A percentile compares a stretch with the other conserved stretches of the same genome.
phyloP scores from a whole-genome alignment of 352 stramenopile genomes.

The Lagenidium sp. region DNA sequence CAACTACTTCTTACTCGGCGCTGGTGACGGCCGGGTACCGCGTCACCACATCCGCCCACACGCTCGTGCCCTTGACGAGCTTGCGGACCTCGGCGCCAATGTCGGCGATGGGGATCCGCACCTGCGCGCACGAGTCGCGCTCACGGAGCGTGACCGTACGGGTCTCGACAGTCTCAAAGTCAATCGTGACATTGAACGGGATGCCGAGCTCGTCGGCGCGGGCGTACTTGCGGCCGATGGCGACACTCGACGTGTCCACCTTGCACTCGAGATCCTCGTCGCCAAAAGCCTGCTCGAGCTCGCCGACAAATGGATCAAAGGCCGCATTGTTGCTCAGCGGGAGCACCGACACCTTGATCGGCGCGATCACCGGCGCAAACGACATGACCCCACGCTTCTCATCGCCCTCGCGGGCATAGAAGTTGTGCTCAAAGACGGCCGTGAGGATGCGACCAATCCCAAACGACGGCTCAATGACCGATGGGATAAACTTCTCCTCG shows the following conservation, averaged over 20 bases:
- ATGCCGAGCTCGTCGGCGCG: constrained; percentile 97
- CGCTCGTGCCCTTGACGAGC: constrained; percentile 76
- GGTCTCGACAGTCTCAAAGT: constrained; percentile 94
- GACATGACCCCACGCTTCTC: constrained; percentile 97
- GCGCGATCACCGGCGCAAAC: constrained; percentile 95
- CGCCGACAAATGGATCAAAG: constrained; percentile 77
- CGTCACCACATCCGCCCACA: constrained; percentile 74
- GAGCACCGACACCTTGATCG: constrained; percentile 98
- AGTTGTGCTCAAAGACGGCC: constrained; percentile 98
- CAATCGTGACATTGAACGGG: constrained; percentile 97
- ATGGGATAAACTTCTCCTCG: constrained; percentile 98
- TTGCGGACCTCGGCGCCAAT: constrained; percentile 78
- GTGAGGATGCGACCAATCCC: constrained; percentile 98
- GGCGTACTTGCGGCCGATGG: constrained; percentile 95
- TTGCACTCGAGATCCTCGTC: constrained; percentile 79
- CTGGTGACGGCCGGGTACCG: constrained; percentile 78
- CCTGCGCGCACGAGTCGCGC: constrained; percentile 95
- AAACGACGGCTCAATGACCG: constrained; percentile 99
- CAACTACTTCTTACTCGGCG: constrained; percentile 1
- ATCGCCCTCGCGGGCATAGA: constrained; percentile 93
- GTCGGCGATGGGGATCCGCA: constrained; percentile 87
- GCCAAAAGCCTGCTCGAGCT: constrained; percentile 65
- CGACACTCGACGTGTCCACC: constrained; percentile 93
- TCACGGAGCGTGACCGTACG: constrained; percentile 96
- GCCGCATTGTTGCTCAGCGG: constrained; percentile 85